Percentiles rank a stretch among this genome's conserved stretches.
Conservation (phyloP, 2,329 filamentous ascomycete genomes). For the Mollisia scopiformis region DNA sequence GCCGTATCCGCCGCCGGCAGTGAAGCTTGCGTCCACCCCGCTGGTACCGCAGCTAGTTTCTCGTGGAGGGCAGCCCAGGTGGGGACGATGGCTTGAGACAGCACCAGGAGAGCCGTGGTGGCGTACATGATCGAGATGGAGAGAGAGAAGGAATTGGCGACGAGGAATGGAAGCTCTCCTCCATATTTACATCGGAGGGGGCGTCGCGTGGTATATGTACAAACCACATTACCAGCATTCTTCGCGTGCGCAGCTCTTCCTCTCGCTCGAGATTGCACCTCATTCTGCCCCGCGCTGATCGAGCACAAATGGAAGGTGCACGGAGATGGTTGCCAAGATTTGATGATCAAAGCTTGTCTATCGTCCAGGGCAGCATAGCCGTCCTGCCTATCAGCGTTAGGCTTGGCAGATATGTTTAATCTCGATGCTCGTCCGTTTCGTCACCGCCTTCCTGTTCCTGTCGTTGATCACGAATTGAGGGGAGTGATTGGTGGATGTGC, state of each 20-base stretch:
- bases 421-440: too few relatives aligned
- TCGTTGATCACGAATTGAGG: too few relatives aligned
- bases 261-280: neutral
- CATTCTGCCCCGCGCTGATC: neutral
- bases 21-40: constrained; percentile 21
- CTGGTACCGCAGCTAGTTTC: constrained; percentile 17
- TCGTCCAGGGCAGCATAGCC: neutral
- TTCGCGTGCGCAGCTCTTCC: neutral
- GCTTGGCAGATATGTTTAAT: neutral
- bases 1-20: constrained; percentile 5
- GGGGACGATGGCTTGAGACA: neutral
- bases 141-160: too few relatives aligned
- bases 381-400: neutral
- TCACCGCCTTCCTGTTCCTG: neutral
- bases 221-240: neutral
- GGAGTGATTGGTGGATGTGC: too few relatives aligned
- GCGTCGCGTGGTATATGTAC: neutral
- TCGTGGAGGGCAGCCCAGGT: constrained; percentile 5
- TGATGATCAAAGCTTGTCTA: neutral
- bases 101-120: neutral
- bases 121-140: neutral
- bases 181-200: neutral
- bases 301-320: neutral
- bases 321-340: neutral
- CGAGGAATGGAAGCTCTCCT: too few relatives aligned